phyloP scores from a whole-genome alignment of 164 flowering plant species.

The Vitis rotundifolia region DNA sequence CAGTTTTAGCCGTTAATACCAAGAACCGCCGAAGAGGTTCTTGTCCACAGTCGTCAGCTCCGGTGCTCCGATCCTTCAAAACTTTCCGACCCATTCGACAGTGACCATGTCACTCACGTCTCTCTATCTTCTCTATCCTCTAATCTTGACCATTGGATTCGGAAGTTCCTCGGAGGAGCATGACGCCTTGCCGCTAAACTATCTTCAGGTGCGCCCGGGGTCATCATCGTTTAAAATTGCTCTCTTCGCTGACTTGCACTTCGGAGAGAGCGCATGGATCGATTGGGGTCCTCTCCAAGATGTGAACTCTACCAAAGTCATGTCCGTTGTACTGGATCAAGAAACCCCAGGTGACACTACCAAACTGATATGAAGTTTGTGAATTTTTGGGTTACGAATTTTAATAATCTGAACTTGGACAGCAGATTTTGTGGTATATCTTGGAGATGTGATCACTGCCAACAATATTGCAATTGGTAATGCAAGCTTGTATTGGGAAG shows the following conservation, averaged over 20 bases:
- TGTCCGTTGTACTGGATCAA: constrained; percentile 60
- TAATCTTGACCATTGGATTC: no score
- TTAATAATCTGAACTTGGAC: not conserved
- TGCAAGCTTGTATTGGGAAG: constrained; percentile 88
- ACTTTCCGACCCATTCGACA: no score
- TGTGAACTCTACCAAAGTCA: constrained; percentile 53
- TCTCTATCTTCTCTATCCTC: no score
- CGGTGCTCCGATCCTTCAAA: no score
- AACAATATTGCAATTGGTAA: constrained; percentile 68
- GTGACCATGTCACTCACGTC: no score
- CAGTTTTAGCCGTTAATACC: no score
- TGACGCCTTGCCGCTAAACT: no score
- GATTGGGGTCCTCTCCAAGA: constrained; percentile 88
- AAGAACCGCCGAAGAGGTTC: no score
- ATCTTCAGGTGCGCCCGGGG: constrained; percentile 16
- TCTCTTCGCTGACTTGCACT: constrained; percentile 83
- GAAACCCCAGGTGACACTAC: constrained; percentile 64
- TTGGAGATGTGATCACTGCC: constrained; percentile 90
- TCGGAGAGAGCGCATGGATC: constrained; percentile 82
- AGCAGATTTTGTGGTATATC: constrained; percentile 80
- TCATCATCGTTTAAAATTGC: constrained; percentile 59
- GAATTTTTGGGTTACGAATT: not conserved
- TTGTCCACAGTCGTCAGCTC: no score
- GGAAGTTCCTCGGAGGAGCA: no score
- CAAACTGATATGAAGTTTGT: no score